A percentile compares a stretch with the other conserved stretches of the same genome.
Evolutionary conservation across 129 eudicot genomes (phyloP).

Genomic region (Chrysanthemum makinoi): DNA sequence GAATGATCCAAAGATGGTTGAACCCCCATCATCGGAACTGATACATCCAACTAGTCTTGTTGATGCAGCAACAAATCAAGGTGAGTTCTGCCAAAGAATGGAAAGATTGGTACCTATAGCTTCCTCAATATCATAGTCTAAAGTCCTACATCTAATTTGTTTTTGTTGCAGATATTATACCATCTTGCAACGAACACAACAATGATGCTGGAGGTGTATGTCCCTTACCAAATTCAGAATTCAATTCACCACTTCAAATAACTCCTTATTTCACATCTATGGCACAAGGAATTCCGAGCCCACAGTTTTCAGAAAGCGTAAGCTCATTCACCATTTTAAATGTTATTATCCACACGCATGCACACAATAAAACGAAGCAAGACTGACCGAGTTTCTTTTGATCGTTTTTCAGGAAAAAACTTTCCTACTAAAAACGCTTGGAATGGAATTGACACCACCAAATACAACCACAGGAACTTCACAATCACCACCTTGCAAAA

Average conservation of each 20-base stretch:
- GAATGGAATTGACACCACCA: conserved; percentile 55
- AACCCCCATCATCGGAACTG: background rate
- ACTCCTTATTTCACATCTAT: conserved; percentile 74
- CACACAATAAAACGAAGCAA: background rate
- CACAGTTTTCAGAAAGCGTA: conserved; percentile 91
- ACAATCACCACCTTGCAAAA: conserved; percentile 80
- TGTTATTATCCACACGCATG: background rate
- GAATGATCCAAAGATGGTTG: conserved; percentile 38
- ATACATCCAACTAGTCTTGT: background rate
- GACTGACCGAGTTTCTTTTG: conserved; percentile 16
- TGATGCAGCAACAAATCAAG: conserved; percentile 32
- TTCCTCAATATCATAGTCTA: conserved; percentile 1
- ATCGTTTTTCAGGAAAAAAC: conserved; percentile 67
- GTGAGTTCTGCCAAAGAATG: conserved; percentile 8
- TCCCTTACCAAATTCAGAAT: conserved; percentile 50
- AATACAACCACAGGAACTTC: conserved; percentile 46
- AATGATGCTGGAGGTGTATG: conserved; percentile 29
- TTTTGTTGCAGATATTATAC: conserved; percentile 34
- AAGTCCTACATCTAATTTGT: background rate
- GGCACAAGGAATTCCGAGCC: conserved; percentile 85
- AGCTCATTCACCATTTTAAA: conserved; percentile 25
- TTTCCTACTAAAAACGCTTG: conserved; percentile 76
- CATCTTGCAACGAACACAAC: conserved; percentile 30
- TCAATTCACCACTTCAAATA: conserved; percentile 71
- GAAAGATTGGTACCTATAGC: background rate